Evolutionary conservation across 495 filamentous ascomycete genomes (phyloP).

Genomic region (Penicillium canescens): DNA sequence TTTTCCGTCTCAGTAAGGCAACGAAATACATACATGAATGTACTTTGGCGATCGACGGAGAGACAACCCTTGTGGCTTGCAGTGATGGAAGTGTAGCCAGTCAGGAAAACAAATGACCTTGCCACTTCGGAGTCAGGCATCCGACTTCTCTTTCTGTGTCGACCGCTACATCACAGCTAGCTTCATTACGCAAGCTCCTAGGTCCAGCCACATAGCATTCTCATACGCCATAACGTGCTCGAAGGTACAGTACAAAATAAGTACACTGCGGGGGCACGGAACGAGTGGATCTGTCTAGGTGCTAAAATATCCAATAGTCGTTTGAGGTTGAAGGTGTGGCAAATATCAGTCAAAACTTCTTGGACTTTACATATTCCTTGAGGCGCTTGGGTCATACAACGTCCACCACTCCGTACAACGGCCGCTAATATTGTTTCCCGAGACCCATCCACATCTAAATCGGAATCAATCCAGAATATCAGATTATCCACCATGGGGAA

Average conservation of each 20-base stretch:
- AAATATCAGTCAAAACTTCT: slow-evolving; percentile 15
- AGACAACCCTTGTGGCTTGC: not conserved
- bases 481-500: too few relatives aligned
- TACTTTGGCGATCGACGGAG: not conserved
- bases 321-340: slow-evolving; percentile 18
- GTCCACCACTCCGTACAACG: too few relatives aligned
- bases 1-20: slow-evolving; percentile 2
- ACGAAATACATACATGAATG: not conserved
- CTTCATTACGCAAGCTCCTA: slow-evolving; percentile 8
- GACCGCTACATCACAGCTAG: slow-evolving; percentile 1
- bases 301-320: slow-evolving; percentile 6
- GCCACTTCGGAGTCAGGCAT: slow-evolving; percentile 13
- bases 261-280: slow-evolving; percentile 2
- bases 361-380: not conserved
- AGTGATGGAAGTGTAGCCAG: slow-evolving; percentile 6
- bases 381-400: too few relatives aligned
- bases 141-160: not conserved
- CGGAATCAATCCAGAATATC: too few relatives aligned
- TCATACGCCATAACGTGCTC: too few relatives aligned
- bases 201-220: slow-evolving; percentile 1
- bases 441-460: too few relatives aligned
- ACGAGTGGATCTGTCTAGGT: slow-evolving; percentile 7
- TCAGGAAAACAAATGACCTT: slow-evolving; percentile 9
- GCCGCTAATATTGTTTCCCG: too few relatives aligned
- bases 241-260: too few relatives aligned